Evolutionary conservation across 345 rosid species (phyloP).

Genomic region (Euphorbia peplus): DNA sequence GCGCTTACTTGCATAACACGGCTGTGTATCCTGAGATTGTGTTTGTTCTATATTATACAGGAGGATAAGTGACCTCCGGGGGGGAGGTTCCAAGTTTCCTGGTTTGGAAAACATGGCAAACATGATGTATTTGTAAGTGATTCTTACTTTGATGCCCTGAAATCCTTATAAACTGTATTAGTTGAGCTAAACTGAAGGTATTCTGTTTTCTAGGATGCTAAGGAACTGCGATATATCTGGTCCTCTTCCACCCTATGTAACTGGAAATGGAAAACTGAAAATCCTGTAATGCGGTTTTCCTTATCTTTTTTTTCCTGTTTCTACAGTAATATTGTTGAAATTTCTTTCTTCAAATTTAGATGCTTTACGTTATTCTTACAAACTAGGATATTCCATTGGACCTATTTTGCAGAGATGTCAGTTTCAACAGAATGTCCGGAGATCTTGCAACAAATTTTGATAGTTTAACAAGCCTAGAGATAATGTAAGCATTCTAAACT

Average conservation of each 20-base stretch:
- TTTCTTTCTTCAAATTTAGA: neutral
- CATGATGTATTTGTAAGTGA: conserved; percentile 5
- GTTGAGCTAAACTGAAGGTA: neutral
- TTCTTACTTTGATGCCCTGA: neutral
- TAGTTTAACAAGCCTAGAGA: neutral
- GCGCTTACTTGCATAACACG: neutral
- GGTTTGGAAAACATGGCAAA: neutral
- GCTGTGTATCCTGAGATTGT: neutral
- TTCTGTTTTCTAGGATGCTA: conserved; percentile 4
- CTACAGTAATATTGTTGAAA: neutral
- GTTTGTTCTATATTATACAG: neutral
- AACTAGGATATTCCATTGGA: neutral
- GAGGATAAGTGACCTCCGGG: conserved; percentile 17
- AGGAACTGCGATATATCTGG: conserved; percentile 21
- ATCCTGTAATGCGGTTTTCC: neutral
- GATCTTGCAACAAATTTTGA: conserved; percentile 1
- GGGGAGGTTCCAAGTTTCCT: conserved; percentile 16
- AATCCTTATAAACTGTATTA: neutral
- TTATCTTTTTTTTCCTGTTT: neutral
- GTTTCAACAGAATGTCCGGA: conserved; percentile 18
- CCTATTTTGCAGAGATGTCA: conserved; percentile 8
- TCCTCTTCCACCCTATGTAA: neutral
- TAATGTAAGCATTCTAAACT: conserved; percentile 12
- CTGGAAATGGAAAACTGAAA: neutral
- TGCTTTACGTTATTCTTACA: neutral